Base-by-base conservation (phyloP, 441 rosid genomes). In the Mallotus repandus region DNA sequence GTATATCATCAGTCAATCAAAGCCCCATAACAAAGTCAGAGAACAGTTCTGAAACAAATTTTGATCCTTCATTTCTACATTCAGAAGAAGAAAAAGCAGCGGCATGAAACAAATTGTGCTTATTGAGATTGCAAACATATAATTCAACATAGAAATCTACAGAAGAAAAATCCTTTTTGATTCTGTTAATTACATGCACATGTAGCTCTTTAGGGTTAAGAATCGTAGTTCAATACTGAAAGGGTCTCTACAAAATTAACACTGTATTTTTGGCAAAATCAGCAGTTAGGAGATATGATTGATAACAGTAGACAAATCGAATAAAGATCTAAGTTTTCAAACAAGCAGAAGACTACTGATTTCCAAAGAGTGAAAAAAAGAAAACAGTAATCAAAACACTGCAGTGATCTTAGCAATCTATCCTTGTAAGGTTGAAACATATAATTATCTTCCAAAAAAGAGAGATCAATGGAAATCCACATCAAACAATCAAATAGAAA, bases 381-480 rank as follows among this genome's bases (percentile, higher is more conserved):
- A 16, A 45, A 58, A 32, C 60, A 49, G 19, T 60, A 12, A 62
- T 11, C 41, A 53, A 63, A 41, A n/a, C 53, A 58, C 12, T 9
- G 52, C 9, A 46, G 25, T 22, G 21, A 59, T n/a, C 16, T 43
- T 66, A 57, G 52, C 32, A 53, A 75, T 61, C 29, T 50, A 32
- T 7, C 32, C 3, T 71, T 50, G 49, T 32, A 52, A 48, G 69
- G 45, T 63, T 9, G 63, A 22, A 70, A 69, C 35, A 64, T 2
- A 32, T 18, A 79, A 19, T 25, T 49, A 65, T 56, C 29, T 65
- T 35, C 55, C 15, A 2, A 18, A 58, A 35, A 66, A 43, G 41
- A 16, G 46, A 68, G 50, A 60, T 67, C 43, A 52, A 75, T 55
- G 21, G 43, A 66, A 68, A 62, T 3, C 63, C 64, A 56, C n/a